Percentiles rank a stretch among this genome's conserved stretches.
Conservation (phyloP, 2,329 filamentous ascomycete species). For the Phaeophleospora eucalypticola region DNA sequence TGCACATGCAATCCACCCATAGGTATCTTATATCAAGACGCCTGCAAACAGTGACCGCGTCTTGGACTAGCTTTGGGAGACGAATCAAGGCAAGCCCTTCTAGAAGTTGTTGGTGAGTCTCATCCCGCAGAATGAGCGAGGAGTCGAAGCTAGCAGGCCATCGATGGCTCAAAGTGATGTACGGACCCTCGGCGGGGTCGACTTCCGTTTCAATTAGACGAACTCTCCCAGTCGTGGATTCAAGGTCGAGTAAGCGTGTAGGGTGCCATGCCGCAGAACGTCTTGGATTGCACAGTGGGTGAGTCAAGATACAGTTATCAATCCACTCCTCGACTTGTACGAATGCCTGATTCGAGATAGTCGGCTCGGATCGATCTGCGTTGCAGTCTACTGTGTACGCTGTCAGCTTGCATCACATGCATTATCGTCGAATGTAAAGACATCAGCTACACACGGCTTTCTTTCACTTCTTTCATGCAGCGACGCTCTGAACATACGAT, state of each 20-base stretch:
- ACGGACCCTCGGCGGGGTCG: background rate
- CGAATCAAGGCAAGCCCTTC: background rate
- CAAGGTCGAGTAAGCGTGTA: background rate
- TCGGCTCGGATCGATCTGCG: too few relatives aligned
- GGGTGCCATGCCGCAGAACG: too few relatives aligned
- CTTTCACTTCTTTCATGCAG: too few relatives aligned
- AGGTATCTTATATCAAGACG: background rate
- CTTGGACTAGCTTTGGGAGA: conserved; percentile 1
- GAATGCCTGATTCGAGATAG: too few relatives aligned
- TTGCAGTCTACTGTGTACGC: too few relatives aligned
- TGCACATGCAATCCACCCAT: conserved; percentile 10
- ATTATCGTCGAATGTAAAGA: too few relatives aligned
- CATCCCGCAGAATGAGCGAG: background rate
- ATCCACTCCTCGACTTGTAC: too few relatives aligned
- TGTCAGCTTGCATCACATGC: too few relatives aligned
- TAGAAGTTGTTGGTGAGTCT: background rate
- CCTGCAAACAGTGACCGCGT: conserved; percentile 1
- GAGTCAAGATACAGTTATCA: too few relatives aligned
- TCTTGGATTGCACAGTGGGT: too few relatives aligned
- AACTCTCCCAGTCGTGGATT: background rate
- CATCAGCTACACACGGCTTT: too few relatives aligned
- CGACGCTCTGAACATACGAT: too few relatives aligned
- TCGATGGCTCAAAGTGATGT: conserved; percentile 2
- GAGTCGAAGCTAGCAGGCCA: background rate
- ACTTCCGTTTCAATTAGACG: background rate